phyloP scores from a whole-genome alignment of 1,139 yeast species.

The Yamadazyma diddensiae region DNA sequence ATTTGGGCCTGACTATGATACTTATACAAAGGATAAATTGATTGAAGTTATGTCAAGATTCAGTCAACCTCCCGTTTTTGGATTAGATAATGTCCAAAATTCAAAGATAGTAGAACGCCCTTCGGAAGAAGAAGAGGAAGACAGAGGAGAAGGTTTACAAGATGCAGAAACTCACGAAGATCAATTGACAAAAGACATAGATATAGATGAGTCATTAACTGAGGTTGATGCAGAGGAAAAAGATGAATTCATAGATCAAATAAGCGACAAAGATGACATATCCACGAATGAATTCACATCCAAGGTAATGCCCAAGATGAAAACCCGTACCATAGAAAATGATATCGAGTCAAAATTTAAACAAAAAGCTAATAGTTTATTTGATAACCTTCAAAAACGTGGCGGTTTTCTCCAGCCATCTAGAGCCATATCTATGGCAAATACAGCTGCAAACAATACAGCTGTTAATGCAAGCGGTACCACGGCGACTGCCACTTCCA shows the following conservation, averaged over 20 bases:
- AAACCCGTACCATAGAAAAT: slow-evolving; percentile 30
- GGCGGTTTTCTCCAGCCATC: slow-evolving; percentile 18
- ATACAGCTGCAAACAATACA: slow-evolving; percentile 5
- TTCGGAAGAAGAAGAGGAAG: slow-evolving; percentile 3
- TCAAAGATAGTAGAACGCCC: slow-evolving; percentile 4
- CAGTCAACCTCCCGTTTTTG: slow-evolving; percentile 9
- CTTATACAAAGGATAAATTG: slow-evolving; percentile 39
- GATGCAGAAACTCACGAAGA: slow-evolving; percentile 2
- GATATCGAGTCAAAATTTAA: slow-evolving; percentile 37
- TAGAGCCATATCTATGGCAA: slow-evolving; percentile 5
- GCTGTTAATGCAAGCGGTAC: slow-evolving; percentile 25
- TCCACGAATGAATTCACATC: slow-evolving; percentile 6
- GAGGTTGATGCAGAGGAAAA: too few species aligned
- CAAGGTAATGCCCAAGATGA: slow-evolving; percentile 22
- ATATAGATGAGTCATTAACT: neutral
- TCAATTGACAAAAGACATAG: neutral
- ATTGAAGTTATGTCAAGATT: slow-evolving; percentile 22
- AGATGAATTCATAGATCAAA: too few species aligned
- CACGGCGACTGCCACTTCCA: slow-evolving; percentile 34
- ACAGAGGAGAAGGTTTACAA: slow-evolving; percentile 1
- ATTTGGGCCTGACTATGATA: slow-evolving; percentile 38
- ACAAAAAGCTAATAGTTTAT: slow-evolving; percentile 39
- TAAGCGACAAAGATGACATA: slow-evolving; percentile 4
- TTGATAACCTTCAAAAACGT: slow-evolving; percentile 37
- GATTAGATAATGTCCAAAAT: slow-evolving; percentile 3